These are phyloP conservation scores for Boletus reticuloceps DNA, from an alignment of 768 basidiomycete species.

Conservation along the genomic window DNA sequence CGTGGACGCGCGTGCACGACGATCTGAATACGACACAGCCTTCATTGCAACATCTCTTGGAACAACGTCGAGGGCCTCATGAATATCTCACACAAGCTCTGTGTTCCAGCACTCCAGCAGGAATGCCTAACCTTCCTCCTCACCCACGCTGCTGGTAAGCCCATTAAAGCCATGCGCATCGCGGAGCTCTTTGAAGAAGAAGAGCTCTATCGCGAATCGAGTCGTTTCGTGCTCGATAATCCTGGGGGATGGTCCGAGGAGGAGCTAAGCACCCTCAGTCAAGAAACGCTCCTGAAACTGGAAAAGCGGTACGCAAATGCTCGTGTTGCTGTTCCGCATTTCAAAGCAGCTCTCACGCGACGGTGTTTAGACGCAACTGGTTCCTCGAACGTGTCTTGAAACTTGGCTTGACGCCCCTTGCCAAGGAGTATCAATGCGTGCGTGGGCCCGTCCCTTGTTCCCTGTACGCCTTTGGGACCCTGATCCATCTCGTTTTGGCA, in stretches of 20 bases:
- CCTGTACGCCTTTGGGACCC: neutral
- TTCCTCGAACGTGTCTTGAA: slow-evolving; percentile 94
- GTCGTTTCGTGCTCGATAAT: slow-evolving; percentile 89
- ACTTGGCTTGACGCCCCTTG: slow-evolving; percentile 77
- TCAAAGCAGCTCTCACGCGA: neutral
- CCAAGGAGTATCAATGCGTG: slow-evolving; percentile 96
- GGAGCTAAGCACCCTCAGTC: slow-evolving; percentile 77
- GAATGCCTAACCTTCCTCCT: slow-evolving; percentile 87
- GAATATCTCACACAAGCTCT: slow-evolving; percentile 88
- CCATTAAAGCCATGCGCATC: slow-evolving; percentile 90
- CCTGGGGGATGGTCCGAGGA: slow-evolving; percentile 83
- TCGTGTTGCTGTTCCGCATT: no score
- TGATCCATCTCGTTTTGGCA: slow-evolving; percentile 28
- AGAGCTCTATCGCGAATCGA: slow-evolving; percentile 86
- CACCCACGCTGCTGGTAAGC: slow-evolving; percentile 88
- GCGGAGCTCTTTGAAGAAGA: slow-evolving; percentile 90
- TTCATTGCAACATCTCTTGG: slow-evolving; percentile 94
- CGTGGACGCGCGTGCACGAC: neutral
- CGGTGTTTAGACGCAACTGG: slow-evolving; percentile 69
- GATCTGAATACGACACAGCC: slow-evolving; percentile 36
- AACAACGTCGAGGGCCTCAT: slow-evolving; percentile 90
- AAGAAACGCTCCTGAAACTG: slow-evolving; percentile 82
- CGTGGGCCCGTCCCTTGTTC: slow-evolving; percentile 21
- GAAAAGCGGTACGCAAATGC: slow-evolving; percentile 64
- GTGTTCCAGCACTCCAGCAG: slow-evolving; percentile 74